These are phyloP conservation scores for Penicillium polonicum DNA, from an alignment of 2,329 filamentous ascomycete genomes.

Conservation along the genomic window DNA sequence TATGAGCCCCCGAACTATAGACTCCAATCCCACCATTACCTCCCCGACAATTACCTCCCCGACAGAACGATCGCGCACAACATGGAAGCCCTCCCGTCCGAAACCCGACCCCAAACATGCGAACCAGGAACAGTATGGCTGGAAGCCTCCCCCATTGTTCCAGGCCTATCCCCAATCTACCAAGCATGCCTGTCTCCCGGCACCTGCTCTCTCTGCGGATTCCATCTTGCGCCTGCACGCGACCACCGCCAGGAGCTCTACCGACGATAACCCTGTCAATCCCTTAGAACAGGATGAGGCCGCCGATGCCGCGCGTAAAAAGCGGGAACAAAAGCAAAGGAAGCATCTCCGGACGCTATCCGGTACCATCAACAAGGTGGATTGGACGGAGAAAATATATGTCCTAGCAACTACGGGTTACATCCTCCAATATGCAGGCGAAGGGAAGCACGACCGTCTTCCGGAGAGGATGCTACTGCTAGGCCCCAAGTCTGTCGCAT, in stretches of 20 bases:
- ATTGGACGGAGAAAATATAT: constrained; percentile 48
- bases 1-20: constrained; percentile 28
- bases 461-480: constrained; percentile 50
- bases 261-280: constrained; percentile 17
- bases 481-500: constrained; percentile 47
- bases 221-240: constrained; percentile 60
- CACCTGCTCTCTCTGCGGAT: constrained; percentile 68
- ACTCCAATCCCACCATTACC: constrained; percentile 27
- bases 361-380: constrained; percentile 39
- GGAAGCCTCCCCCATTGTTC: constrained; percentile 75
- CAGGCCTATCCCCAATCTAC: constrained; percentile 83
- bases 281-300: constrained; percentile 19
- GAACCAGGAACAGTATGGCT: constrained; percentile 39
- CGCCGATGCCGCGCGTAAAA: constrained; percentile 27
- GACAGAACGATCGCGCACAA: constrained; percentile 18
- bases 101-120: constrained; percentile 26
- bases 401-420: constrained; percentile 46
- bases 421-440: constrained; percentile 47
- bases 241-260: constrained; percentile 25
- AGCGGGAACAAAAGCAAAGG: constrained; percentile 36
- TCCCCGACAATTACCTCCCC: constrained; percentile 30
- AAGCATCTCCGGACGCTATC: constrained; percentile 40
- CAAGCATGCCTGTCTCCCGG: constrained; percentile 69
- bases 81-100: constrained; percentile 24
- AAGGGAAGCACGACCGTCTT: constrained; percentile 46